A percentile compares a stretch with the other conserved stretches of the same genome.
These are phyloP conservation scores for Fusarium incarnatum DNA, from an alignment of 2,329 filamentous ascomycete genomes.

Conservation along the genomic window DNA sequence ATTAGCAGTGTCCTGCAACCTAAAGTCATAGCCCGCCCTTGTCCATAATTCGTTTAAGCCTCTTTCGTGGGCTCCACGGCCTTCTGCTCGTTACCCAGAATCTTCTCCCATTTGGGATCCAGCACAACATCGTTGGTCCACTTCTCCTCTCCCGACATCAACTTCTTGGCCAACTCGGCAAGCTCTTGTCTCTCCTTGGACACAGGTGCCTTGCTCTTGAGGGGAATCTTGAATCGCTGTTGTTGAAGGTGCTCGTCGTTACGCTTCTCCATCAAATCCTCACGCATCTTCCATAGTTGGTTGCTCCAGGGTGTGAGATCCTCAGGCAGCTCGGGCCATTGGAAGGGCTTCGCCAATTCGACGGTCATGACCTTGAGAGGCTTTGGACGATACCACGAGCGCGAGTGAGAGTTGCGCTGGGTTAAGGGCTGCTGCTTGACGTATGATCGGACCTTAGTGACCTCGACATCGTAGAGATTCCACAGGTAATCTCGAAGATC, in stretches of 20 bases:
- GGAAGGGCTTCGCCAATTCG: slow-evolving; percentile 87
- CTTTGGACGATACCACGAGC: slow-evolving; percentile 75
- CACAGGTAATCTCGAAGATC: slow-evolving; percentile 95
- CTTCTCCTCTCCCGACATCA: slow-evolving; percentile 69
- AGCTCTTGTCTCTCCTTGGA: slow-evolving; percentile 59
- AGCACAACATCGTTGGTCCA: slow-evolving; percentile 66
- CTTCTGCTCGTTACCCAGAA: slow-evolving; percentile 46
- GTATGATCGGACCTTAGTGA: slow-evolving; percentile 78
- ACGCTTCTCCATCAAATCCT: slow-evolving; percentile 59
- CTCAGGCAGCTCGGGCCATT: slow-evolving; percentile 80
- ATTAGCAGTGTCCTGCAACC: slow-evolving; percentile 38
- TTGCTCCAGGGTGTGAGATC: slow-evolving; percentile 74
- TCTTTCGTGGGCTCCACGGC: slow-evolving; percentile 42
- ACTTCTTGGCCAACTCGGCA: slow-evolving; percentile 71
- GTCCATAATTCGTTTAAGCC: slow-evolving; percentile 30
- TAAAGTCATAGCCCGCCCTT: slow-evolving; percentile 19
- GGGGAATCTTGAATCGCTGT: slow-evolving; percentile 51
- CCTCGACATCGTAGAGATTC: slow-evolving; percentile 83
- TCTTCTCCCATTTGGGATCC: slow-evolving; percentile 60
- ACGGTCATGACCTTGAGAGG: slow-evolving; percentile 94
- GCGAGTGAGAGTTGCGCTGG: slow-evolving; percentile 60
- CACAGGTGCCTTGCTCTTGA: slow-evolving; percentile 57
- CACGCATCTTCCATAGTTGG: slow-evolving; percentile 65
- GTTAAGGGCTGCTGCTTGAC: slow-evolving; percentile 74
- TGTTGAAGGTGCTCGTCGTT: slow-evolving; percentile 51